phyloP scores from a whole-genome alignment of 768 basidiomycete species.

The Boletales sp. region DNA sequence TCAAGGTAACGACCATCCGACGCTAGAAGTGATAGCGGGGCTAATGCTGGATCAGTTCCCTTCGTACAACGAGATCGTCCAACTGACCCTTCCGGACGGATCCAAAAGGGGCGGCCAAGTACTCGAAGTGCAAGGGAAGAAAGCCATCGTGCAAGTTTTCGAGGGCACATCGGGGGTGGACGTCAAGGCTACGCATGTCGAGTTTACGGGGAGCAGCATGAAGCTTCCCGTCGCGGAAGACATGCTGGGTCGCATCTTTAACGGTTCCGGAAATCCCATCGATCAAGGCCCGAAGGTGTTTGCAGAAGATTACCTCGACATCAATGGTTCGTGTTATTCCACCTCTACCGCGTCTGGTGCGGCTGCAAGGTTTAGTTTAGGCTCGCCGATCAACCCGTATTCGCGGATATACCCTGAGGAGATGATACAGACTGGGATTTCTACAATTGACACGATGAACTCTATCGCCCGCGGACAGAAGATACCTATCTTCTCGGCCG shows the following conservation, averaged over 20 bases:
- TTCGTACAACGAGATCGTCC: conserved; percentile 97
- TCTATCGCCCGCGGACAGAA: conserved; percentile 99
- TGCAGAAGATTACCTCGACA: conserved; percentile 98
- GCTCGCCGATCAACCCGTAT: conserved; percentile 96
- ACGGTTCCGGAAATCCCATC: conserved; percentile 96
- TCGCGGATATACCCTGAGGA: conserved; percentile 99
- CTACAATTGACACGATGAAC: conserved; percentile 97
- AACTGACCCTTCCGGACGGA: conserved; percentile 92
- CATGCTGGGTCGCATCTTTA: conserved; percentile 99
- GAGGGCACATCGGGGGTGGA: conserved; percentile 98
- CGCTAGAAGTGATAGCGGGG: background rate
- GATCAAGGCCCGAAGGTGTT: conserved; percentile 99
- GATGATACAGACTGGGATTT: conserved; percentile 99
- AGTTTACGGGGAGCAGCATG: conserved; percentile 98
- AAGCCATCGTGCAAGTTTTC: conserved; percentile 98
- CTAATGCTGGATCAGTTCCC: conserved; percentile 63
- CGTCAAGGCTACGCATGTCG: conserved; percentile 95
- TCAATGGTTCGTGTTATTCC: conserved; percentile 73
- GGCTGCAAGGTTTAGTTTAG: conserved; percentile 39
- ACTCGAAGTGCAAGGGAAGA: conserved; percentile 96
- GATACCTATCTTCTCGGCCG: conserved; percentile 99
- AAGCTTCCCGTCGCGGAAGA: conserved; percentile 98
- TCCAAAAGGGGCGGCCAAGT: conserved; percentile 95
- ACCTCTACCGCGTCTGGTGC: background rate
- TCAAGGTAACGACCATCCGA: conserved; percentile 63